A percentile compares a stretch with the other conserved stretches of the same genome.
phyloP scores from a whole-genome alignment of 2,329 filamentous ascomycete species.

The Curvularia verruculosa region DNA sequence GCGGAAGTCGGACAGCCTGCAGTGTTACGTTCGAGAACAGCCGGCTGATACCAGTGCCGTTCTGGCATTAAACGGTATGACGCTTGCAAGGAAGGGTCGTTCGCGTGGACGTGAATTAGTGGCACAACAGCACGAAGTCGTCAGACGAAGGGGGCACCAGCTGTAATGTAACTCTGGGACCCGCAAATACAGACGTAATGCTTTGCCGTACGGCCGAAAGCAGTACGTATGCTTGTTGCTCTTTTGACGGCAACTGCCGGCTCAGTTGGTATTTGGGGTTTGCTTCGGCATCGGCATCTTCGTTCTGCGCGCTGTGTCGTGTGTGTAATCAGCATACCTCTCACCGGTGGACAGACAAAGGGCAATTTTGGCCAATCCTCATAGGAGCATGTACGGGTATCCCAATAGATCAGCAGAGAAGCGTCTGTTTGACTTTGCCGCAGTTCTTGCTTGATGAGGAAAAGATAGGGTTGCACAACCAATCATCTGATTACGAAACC shows the following conservation, averaged over 20 bases:
- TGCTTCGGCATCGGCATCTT: not conserved
- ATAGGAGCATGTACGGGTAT: not conserved
- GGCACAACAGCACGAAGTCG: slow-evolving; percentile 2
- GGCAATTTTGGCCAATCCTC: not conserved
- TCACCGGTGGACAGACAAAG: not conserved
- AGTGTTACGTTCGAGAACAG: slow-evolving; percentile 14
- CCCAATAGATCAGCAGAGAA: not conserved
- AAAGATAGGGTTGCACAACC: not conserved
- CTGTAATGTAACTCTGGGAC: not conserved
- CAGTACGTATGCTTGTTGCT: slow-evolving; percentile 9
- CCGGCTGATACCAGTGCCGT: slow-evolving; percentile 9
- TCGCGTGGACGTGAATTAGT: slow-evolving; percentile 2
- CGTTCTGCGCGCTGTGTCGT: not conserved
- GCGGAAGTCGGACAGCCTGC: slow-evolving; percentile 4
- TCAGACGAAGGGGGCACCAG: not conserved
- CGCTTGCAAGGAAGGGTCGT: slow-evolving; percentile 5
- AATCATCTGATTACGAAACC: not conserved
- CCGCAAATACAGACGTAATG: slow-evolving; percentile 4
- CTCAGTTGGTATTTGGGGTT: not conserved
- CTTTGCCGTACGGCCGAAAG: not conserved
- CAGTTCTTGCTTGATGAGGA: not conserved
- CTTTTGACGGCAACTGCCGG: slow-evolving; percentile 6
- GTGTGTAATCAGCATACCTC: not conserved
- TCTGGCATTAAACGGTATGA: slow-evolving; percentile 1
- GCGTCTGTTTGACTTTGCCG: not conserved